Base-by-base conservation (phyloP, 225 moss, liverwort and hornwort genomes). In the Lunularia cruciata region DNA sequence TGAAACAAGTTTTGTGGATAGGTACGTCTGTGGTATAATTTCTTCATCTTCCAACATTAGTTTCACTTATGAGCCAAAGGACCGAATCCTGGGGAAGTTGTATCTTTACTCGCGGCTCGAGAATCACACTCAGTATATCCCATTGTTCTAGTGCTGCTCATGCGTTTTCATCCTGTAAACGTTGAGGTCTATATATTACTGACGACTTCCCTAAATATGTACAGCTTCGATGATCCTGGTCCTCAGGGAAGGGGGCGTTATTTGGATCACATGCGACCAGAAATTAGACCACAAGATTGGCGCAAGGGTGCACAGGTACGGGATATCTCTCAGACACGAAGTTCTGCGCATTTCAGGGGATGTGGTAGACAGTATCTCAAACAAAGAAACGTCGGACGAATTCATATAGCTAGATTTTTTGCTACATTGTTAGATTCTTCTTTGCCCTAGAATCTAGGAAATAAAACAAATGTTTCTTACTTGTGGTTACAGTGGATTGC, bases 1-100 rank as follows among this genome's bases (percentile, higher is more conserved):
- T 37, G 70, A 77, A 39, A 73, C 69, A 64, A 81, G 81, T 60
- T 81, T 65, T 38, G 77, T 81, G 11, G 81, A 81, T 53, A 59
- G 58, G 70, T 70, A 20, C 35, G 59, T 32, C 32, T 59, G 2
- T n/a, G 3, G 43, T 1, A 43, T 6, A 12, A n/a, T 2, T 43
- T 43, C 12, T 11, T 10, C 43, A 43, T 43, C 39, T 22, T 60
- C 22, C 14, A 60, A 9, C 38, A 60, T 25, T 0, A n/a, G n/a
- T 1, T 56, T 8, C 55, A 28, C 27, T 56, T 15, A 3, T 14
- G n/a, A 20, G 4, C 51, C 5, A 51, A 51, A 6, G 33, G 34
- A 58, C 7, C 20, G 36, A 36, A 23, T 37, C 38, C 22, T 36
- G 36, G 22, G 0, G 14, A 38, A 15, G 30, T 9, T 10, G 13